phyloP scores from a whole-genome alignment of 1,284 basidiomycete species.

The Puccinia polysora region DNA sequence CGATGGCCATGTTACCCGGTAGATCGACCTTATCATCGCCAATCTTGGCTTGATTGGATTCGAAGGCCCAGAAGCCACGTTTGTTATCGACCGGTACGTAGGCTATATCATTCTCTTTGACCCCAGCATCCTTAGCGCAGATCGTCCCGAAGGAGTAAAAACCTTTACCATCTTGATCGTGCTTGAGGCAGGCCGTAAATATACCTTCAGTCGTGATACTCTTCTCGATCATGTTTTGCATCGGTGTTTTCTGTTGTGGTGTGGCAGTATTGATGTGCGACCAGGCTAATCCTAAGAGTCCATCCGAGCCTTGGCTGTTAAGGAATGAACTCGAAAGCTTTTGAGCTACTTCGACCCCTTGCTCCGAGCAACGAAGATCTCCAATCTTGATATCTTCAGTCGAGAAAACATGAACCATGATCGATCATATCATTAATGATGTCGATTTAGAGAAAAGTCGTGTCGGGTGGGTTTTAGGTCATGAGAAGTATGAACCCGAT shows the following conservation, averaged over 20 bases:
- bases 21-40: conserved; percentile 48
- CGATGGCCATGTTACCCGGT: conserved; percentile 53
- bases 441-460: conserved; percentile 52
- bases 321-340: conserved; percentile 54
- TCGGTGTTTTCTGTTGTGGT: conserved; percentile 53
- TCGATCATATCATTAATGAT: conserved; percentile 46
- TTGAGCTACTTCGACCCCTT: conserved; percentile 54
- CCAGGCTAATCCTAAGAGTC: conserved; percentile 50
- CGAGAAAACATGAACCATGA: neutral
- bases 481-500: no score
- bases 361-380: conserved; percentile 52
- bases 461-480: no score
- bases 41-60: conserved; percentile 48
- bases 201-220: conserved; percentile 50
- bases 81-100: conserved; percentile 47
- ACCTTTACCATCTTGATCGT: conserved; percentile 38
- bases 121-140: conserved; percentile 34
- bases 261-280: conserved; percentile 53
- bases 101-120: conserved; percentile 33
- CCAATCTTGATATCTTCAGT: conserved; percentile 48
- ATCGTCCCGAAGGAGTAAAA: conserved; percentile 56
- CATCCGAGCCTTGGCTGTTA: conserved; percentile 54
- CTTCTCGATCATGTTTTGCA: conserved; percentile 55
- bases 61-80: conserved; percentile 45
- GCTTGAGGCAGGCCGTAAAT: conserved; percentile 43